Evolutionary conservation across 148 eudicot genomes (phyloP).

Genomic region (Camellia granthamiana): DNA sequence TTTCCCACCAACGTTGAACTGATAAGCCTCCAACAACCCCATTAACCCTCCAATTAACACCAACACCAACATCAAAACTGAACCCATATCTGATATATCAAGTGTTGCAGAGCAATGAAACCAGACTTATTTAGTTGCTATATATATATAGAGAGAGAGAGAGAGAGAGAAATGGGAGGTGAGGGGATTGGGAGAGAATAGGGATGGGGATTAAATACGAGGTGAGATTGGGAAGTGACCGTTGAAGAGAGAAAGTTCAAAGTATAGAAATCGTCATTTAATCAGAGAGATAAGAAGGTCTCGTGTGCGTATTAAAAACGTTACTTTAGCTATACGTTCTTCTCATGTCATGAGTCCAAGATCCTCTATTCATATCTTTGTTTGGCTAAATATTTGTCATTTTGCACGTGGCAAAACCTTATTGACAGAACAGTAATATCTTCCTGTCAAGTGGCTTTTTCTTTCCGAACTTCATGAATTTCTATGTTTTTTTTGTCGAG

Average conservation of each 20-base stretch:
- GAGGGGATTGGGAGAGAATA: not conserved
- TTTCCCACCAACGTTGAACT: slow-evolving; percentile 60
- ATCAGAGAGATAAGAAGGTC: not conserved
- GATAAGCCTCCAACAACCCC: slow-evolving; percentile 30
- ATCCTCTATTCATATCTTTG: too few relatives aligned
- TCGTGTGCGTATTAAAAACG: not conserved
- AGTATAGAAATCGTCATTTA: too few relatives aligned
- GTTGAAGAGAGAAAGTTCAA: not conserved
- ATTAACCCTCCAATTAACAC: not conserved
- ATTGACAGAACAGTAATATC: not conserved
- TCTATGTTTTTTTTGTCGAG: too few relatives aligned
- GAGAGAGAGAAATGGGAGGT: not conserved
- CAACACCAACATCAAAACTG: not conserved
- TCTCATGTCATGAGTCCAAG: too few relatives aligned
- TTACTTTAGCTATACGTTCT: too few relatives aligned
- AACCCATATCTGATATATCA: slow-evolving; percentile 22
- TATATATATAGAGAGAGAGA: not conserved
- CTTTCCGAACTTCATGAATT: too few relatives aligned
- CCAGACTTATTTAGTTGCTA: not conserved
- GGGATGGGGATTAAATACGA: not conserved
- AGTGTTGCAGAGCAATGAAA: not conserved
- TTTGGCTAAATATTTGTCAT: not conserved
- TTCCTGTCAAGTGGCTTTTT: too few relatives aligned
- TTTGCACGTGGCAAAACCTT: not conserved
- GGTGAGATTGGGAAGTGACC: not conserved